Percentiles rank a stretch among this genome's conserved stretches.
Evolutionary conservation across 2,329 filamentous ascomycete genomes (phyloP).

Genomic region (Knoxdaviesia capensis): DNA sequence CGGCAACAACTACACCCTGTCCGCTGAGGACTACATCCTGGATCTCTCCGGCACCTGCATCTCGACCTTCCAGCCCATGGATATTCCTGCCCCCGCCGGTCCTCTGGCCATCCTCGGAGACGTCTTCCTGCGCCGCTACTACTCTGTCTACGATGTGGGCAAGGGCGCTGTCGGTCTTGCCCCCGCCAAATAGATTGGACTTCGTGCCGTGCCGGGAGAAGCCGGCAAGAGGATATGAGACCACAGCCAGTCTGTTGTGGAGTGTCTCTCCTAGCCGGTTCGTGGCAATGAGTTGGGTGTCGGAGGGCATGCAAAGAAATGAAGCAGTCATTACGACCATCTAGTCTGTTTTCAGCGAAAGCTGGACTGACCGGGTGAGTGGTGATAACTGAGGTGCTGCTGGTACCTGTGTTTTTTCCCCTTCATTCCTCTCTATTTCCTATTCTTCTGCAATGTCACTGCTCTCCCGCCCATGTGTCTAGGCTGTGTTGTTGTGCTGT

Average conservation of each 20-base stretch:
- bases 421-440: neutral
- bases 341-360: neutral
- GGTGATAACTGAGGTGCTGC: too few species aligned
- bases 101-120: constrained; percentile 91
- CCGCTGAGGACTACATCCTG: constrained; percentile 80
- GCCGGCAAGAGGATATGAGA: too few species aligned
- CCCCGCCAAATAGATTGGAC: constrained; percentile 41
- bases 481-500: neutral
- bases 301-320: neutral
- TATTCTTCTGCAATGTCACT: too few species aligned
- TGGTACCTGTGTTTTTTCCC: neutral
- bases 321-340: neutral
- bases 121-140: constrained; percentile 67
- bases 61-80: constrained; percentile 95
- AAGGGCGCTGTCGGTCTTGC: constrained; percentile 79
- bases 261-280: too few species aligned
- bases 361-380: too few species aligned
- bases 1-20: constrained; percentile 85
- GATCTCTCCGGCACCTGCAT: constrained; percentile 93
- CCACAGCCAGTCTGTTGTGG: too few species aligned
- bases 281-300: neutral
- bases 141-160: constrained; percentile 91
- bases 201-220: too few species aligned
- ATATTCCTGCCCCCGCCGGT: constrained; percentile 68
- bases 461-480: neutral